Base-by-base conservation (phyloP, 768 basidiomycete species). In the Calocybe cyanea region DNA sequence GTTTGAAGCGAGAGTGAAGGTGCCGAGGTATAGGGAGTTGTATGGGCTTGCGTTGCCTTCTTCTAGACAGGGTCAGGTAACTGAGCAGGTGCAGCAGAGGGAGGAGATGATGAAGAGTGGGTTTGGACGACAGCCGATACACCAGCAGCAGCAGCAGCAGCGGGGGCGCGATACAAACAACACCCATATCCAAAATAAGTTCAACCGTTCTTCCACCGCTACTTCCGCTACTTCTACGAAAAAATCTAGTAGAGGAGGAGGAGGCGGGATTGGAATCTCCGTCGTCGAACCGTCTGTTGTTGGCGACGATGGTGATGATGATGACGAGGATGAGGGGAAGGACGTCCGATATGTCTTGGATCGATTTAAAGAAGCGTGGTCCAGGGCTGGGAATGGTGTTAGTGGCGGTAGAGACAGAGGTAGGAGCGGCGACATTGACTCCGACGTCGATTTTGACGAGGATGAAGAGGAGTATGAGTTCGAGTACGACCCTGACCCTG, bases 291-390 rank as follows among this genome's bases (percentile, higher is more conserved):
- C 51, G 15, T 51, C 55, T 13, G 60, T 63, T 37, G 61, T 56
- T 8, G 57, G 53, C 32, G 58, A 58, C 20, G 57, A 51, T 15
- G 46, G 51, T 38, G 59, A 59, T 15, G 58, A 53, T 32, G 59
- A 54, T 5, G 56, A 57, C 8, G 62, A 57, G 4, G 60, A 61
- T 5, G 60, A 57, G 5, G n/a, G n/a, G n/a, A n/a, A n/a, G n/a
- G n/a, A n/a, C n/a, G n/a, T n/a, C n/a, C n/a, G n/a, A n/a, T n/a
- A 65, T 42, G 70, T 72, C 6, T 57, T 73, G 5, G 68, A 65
- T n/a, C 60, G 68, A 21, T 71, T 72, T 38, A 59, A 62, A n/a
- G 62, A 64, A 39, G 49, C 55, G 30, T 41, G n/a, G n/a, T n/a
- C n/a, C n/a, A n/a, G n/a, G 33, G 25, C 43, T 48, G 19, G 44